These are phyloP conservation scores for Dacryopinax primogenitus DNA, from an alignment of 768 basidiomycete species.

Conservation along the genomic window DNA sequence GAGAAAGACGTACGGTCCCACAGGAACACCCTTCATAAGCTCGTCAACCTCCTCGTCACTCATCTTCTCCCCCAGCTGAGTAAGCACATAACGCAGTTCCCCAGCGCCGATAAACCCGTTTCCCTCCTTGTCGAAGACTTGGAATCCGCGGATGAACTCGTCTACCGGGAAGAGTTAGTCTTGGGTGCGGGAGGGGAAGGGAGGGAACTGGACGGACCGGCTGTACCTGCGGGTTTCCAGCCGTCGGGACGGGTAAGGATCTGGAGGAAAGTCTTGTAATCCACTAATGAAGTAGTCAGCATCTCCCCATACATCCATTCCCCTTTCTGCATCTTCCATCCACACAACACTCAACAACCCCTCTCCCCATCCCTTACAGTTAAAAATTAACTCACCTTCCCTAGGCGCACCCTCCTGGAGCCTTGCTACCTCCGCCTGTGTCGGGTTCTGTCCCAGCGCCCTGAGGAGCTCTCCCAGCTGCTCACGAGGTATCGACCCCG, in stretches of 20 bases:
- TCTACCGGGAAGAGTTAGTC: conserved; percentile 37
- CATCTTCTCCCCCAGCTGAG: conserved; percentile 98
- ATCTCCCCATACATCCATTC: neutral
- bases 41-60: conserved; percentile 95
- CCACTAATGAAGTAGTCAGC: conserved; percentile 39
- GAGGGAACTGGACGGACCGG: conserved; percentile 41
- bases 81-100: conserved; percentile 84
- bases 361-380: neutral
- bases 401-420: conserved; percentile 59
- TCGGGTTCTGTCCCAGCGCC: conserved; percentile 96
- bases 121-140: conserved; percentile 94
- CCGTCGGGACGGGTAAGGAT: conserved; percentile 93
- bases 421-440: conserved; percentile 88
- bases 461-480: conserved; percentile 85
- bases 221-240: conserved; percentile 92
- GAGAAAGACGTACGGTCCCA: conserved; percentile 54
- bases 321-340: neutral
- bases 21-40: conserved; percentile 87
- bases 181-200: neutral
- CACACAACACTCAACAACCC: neutral
- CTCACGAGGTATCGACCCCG: conserved; percentile 75
- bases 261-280: conserved; percentile 79
- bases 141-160: conserved; percentile 98
- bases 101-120: conserved; percentile 86
- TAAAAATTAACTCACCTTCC: conserved; percentile 43